Evolutionary conservation across 2,329 filamentous ascomycete genomes (phyloP).

Genomic region (Cephalotrichum gorgonifer): DNA sequence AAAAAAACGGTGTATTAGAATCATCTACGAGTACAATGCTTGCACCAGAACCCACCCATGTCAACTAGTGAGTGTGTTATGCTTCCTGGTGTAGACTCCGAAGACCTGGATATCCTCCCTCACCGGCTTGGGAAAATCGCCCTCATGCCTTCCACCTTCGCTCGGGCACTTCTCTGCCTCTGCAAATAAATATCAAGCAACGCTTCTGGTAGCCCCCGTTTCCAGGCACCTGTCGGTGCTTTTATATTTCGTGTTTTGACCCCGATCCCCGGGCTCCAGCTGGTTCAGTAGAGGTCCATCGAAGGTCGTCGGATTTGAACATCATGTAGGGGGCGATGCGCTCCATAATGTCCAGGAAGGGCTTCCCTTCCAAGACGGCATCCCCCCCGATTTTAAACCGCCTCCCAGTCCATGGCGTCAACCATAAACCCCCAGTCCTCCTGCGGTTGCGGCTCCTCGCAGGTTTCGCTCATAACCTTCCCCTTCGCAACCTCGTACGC

Average conservation of each 20-base stretch:
- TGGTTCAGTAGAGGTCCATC: no score
- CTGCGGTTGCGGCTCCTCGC: slow-evolving; percentile 18
- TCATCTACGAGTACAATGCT: neutral
- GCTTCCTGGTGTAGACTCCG: no score
- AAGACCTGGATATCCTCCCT: neutral
- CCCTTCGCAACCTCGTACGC: slow-evolving; percentile 38
- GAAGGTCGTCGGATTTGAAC: no score
- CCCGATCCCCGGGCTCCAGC: no score
- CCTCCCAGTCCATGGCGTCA: slow-evolving; percentile 50
- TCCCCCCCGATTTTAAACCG: neutral
- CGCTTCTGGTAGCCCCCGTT: no score
- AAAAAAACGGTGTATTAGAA: no score
- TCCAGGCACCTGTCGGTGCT: no score
- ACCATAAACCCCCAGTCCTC: slow-evolving; percentile 45
- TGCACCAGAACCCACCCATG: neutral
- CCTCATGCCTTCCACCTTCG: neutral
- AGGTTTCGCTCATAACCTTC: slow-evolving; percentile 7
- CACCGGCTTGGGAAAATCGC: neutral
- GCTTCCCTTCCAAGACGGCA: neutral
- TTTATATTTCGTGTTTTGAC: no score
- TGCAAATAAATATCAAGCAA: no score
- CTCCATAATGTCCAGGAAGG: no score
- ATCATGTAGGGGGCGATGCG: no score
- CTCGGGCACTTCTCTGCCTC: neutral
- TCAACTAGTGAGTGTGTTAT: neutral